These are phyloP conservation scores for Coleophoma crateriformis DNA, from an alignment of 2,329 filamentous ascomycete species.

Conservation along the genomic window DNA sequence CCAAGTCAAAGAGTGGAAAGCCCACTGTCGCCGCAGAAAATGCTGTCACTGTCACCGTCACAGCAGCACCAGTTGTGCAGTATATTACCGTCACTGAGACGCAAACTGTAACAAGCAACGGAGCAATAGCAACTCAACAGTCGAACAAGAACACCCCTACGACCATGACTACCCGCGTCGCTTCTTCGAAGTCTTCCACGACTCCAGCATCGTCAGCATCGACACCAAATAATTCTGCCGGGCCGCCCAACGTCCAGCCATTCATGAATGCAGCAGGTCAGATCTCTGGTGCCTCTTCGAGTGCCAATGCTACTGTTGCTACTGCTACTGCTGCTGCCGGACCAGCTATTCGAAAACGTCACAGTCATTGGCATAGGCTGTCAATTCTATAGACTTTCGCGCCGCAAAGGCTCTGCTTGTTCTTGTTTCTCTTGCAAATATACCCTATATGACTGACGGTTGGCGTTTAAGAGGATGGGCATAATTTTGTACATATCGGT, in stretches of 20 bases:
- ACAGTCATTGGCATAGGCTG: no score
- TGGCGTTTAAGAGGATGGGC: no score
- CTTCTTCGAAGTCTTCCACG: not conserved
- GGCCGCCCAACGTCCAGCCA: not conserved
- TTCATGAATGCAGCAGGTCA: not conserved
- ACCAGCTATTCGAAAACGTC: no score
- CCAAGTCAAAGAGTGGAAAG: slow-evolving; percentile 1
- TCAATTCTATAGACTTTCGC: no score
- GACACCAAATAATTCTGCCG: not conserved
- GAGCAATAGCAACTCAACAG: not conserved
- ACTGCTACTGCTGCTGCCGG: not conserved
- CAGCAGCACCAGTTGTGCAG: slow-evolving; percentile 27
- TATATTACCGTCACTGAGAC: slow-evolving; percentile 15
- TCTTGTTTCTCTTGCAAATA: no score
- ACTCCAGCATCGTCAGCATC: not conserved
- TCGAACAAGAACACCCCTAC: not conserved
- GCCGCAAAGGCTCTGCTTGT: no score
- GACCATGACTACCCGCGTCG: no score
- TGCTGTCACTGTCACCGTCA: slow-evolving; percentile 33
- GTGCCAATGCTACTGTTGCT: not conserved
- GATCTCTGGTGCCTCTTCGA: no score
- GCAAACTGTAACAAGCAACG: no score
- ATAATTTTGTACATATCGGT: no score
- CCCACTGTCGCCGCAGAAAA: slow-evolving; percentile 1
- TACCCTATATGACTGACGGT: no score